Conservation (phyloP, 768 basidiomycete species). For the Leucosporidium yakuticum region DNA sequence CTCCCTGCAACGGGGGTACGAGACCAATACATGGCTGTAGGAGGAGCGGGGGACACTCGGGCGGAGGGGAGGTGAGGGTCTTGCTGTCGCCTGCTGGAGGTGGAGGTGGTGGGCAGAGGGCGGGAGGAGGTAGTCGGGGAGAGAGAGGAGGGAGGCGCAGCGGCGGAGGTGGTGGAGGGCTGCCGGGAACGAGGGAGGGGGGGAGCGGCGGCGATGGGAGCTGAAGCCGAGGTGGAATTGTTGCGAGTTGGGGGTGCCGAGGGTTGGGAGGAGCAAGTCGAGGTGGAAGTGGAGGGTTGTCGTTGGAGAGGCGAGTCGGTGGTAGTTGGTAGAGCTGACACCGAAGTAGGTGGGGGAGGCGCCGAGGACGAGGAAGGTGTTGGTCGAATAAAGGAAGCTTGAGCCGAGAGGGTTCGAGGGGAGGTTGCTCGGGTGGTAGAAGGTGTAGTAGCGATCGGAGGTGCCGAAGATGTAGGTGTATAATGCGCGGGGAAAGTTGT, state of each 20-base stretch:
- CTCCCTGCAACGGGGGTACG: conserved; percentile 69
- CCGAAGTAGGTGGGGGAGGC: background rate
- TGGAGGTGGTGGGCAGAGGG: background rate
- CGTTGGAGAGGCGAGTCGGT: background rate
- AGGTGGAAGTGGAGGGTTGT: background rate
- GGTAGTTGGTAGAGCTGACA: background rate
- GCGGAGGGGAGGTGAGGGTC: conserved; percentile 2
- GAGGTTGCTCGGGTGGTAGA: background rate
- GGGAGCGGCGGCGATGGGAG: background rate
- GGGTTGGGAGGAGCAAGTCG: background rate
- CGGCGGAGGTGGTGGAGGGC: background rate
- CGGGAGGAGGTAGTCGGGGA: background rate
- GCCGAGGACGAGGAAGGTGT: background rate
- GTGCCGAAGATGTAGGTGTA: no score
- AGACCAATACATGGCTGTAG: conserved; percentile 80
- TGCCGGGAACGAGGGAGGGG: background rate
- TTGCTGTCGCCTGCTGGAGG: background rate
- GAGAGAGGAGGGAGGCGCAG: background rate
- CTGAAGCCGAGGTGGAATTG: background rate
- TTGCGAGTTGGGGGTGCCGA: background rate
- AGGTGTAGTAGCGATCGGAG: background rate
- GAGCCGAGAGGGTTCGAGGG: background rate
- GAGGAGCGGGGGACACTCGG: conserved; percentile 50
- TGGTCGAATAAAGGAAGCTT: background rate
- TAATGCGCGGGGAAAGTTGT: no score